Evolutionary conservation across 2,329 filamentous ascomycete genomes (phyloP), one percentile per base, ranked within the genome.

Genomic region (Pseudogymnoascus sp.): DNA sequence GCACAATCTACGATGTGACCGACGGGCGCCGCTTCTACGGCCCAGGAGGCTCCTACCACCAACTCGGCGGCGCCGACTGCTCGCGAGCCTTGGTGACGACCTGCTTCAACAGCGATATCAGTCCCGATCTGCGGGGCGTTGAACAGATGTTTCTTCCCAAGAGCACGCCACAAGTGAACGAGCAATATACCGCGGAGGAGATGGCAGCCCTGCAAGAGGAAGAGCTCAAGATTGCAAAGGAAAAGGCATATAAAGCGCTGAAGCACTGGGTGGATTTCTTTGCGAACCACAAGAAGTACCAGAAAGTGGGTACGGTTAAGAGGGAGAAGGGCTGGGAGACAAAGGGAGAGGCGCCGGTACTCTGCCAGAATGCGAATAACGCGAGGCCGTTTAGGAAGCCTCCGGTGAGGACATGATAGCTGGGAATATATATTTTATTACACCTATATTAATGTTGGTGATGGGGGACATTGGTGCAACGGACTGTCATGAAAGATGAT

Each of bases 71-170:
- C 63, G 81, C 82, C 64, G 94, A 99, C 75, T 92, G 93, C 35
- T 85, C 89, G 12, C 87, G 94, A 57, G 91, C 87, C 18, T 99
- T 91, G 74, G 86, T 99, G 8, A 97, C 94, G 2, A 91, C 90
- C 15, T 99, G 94, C 74, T 99, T 99, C 76, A 78, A 83, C 38
- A 65, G 62, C 7, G 94, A 99, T 78, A 79, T 86, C 33, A 94
- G 87, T 1, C 81, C 89, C 3, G 94, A 99, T 76, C 77, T 97
- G 72, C 83, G 89, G 64, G 94, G 94, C 50, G 87, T 90, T 4
- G 94, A 97, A 76, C 82, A 86, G 65, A 94, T 95, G 83, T 97
- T 85, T 75, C 72, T 93, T 7, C 85, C 85, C 1, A 68, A 84
- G 35, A 84, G 87, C 71, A 80, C 87, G 68, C 77, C 80, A 0